phyloP scores from a whole-genome alignment of 805 yeast genomes.

The Ogataea allantospora region DNA sequence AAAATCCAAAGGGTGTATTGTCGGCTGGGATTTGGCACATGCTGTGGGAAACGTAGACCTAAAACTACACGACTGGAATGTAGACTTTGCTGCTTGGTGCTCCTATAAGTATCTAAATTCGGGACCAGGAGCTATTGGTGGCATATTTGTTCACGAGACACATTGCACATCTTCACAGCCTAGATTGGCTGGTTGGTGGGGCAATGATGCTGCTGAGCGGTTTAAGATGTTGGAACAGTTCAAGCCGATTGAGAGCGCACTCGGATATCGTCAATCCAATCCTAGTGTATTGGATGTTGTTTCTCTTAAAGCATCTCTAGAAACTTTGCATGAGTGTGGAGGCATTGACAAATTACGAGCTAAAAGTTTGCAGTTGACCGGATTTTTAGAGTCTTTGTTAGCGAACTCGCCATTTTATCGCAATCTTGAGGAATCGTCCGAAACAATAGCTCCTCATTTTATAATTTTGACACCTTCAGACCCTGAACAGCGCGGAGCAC shows the following conservation, averaged over 20 bases:
- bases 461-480: constrained; percentile 72
- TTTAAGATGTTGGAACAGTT: constrained; percentile 79
- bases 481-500: constrained; percentile 68
- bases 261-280: constrained; percentile 86
- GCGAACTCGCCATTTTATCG: constrained; percentile 46
- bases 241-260: constrained; percentile 80
- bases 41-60: constrained; percentile 86
- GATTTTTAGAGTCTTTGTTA: constrained; percentile 50
- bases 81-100: constrained; percentile 95
- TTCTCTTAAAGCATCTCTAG: constrained; percentile 63
- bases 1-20: constrained; percentile 50
- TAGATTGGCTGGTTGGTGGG: constrained; percentile 97
- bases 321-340: constrained; percentile 56
- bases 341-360: constrained; percentile 58
- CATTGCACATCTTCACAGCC: constrained; percentile 43
- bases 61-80: constrained; percentile 79
- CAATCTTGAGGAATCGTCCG: constrained; percentile 24
- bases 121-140: constrained; percentile 94
- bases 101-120: constrained; percentile 87
- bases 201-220: constrained; percentile 66
- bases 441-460: constrained; percentile 40
- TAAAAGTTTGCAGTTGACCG: constrained; percentile 59
- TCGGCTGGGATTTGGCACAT: constrained; percentile 96
- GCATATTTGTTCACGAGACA: constrained; percentile 71
- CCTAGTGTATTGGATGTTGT: constrained; percentile 87